These are phyloP conservation scores for Calonectria leucothoes DNA, from an alignment of 2,329 filamentous ascomycete species.

Conservation along the genomic window DNA sequence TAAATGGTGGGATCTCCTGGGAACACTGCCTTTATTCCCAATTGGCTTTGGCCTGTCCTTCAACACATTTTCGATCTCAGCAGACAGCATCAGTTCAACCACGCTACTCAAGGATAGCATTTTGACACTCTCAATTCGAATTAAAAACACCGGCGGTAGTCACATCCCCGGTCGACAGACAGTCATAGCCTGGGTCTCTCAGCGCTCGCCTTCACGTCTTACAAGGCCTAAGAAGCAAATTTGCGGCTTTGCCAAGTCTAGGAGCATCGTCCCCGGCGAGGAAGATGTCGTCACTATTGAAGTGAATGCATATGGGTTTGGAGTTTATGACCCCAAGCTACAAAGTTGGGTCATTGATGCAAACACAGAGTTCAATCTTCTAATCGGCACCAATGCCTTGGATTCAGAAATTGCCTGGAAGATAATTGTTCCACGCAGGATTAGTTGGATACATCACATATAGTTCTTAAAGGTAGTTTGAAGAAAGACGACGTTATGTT, in stretches of 20 bases:
- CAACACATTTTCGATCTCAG: background rate
- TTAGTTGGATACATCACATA: background rate
- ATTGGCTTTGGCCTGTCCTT: background rate
- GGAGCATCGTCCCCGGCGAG: background rate
- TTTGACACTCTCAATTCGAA: background rate
- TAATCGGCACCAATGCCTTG: background rate
- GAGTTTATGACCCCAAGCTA: background rate
- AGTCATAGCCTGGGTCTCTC: constrained; percentile 4
- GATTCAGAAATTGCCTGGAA: background rate
- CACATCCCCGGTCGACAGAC: background rate
- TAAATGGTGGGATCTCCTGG: constrained; percentile 12
- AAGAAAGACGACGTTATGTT: background rate
- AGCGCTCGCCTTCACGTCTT: background rate
- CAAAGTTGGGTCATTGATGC: background rate
- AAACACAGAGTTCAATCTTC: background rate
- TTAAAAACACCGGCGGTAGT: background rate
- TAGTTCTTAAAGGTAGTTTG: background rate
- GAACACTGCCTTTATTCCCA: background rate
- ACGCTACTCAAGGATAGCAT: background rate
- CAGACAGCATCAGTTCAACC: background rate
- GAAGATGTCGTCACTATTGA: background rate
- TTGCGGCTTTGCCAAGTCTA: background rate
- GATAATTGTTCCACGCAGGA: background rate
- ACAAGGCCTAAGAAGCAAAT: background rate
- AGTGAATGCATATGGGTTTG: background rate